Conservation (phyloP, 2,329 filamentous ascomycete genomes). For the Atkinsonella hypoxylon region DNA sequence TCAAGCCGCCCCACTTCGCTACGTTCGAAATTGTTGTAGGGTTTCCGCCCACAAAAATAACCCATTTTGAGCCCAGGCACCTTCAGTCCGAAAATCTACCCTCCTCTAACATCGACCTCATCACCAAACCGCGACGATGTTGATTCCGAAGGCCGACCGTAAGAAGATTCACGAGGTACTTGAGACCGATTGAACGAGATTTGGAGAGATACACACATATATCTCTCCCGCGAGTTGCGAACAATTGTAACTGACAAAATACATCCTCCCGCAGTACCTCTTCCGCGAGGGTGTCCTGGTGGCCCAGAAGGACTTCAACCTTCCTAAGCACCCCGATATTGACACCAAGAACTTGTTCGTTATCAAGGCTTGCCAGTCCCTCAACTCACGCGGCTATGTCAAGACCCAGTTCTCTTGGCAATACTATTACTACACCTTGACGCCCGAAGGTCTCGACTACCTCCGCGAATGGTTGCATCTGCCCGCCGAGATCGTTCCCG, state of each 20-base stretch:
- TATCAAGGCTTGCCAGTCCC: constrained; percentile 97
- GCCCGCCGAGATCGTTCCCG: constrained; percentile 96
- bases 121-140: constrained; percentile 56
- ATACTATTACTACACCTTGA: constrained; percentile 99
- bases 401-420: constrained; percentile 99
- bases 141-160: constrained; percentile 99
- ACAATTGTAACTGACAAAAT: constrained; percentile 13
- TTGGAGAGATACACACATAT: too few relatives aligned
- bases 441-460: constrained; percentile 98
- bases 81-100: constrained; percentile 25
- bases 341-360: constrained; percentile 99
- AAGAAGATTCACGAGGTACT: constrained; percentile 93
- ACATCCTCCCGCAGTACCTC: constrained; percentile 57
- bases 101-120: constrained; percentile 38
- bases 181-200: constrained; percentile 3
- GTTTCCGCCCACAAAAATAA: constrained; percentile 35
- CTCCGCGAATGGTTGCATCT: constrained; percentile 99
- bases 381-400: constrained; percentile 95
- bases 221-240: background rate
- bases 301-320: constrained; percentile 98
- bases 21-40: constrained; percentile 25
- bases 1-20: constrained; percentile 22
- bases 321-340: constrained; percentile 93
- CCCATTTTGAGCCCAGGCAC: constrained; percentile 30
- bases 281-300: constrained; percentile 90